phyloP scores from a whole-genome alignment of 1,284 basidiomycete species.

The Trametes versicolor region DNA sequence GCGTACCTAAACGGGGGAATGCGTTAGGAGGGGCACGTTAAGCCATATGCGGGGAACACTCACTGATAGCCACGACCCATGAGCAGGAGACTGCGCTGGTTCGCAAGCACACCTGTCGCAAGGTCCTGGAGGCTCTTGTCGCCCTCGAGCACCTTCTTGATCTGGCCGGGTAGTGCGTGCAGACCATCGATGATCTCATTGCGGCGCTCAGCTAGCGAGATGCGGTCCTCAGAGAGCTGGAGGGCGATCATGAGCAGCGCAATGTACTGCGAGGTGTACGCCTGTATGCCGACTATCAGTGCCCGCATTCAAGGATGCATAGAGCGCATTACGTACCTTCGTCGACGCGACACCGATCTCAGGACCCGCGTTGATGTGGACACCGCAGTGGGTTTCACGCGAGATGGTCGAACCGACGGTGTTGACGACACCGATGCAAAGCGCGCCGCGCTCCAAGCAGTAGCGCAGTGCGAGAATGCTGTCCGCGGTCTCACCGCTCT shows the following conservation, averaged over 20 bases:
- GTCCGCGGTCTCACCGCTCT: constrained; percentile 99
- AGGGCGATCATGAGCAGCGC: constrained; percentile 98
- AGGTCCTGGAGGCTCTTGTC: constrained; percentile 88
- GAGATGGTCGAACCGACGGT: constrained; percentile 98
- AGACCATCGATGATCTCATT: constrained; percentile 96
- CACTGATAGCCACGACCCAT: constrained; percentile 99
- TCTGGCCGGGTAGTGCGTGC: constrained; percentile 90
- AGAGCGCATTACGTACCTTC: constrained; percentile 64
- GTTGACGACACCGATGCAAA: constrained; percentile 98
- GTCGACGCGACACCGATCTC: constrained; percentile 99
- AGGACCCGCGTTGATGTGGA: constrained; percentile 99
- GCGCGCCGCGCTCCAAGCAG: constrained; percentile 95
- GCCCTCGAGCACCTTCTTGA: constrained; percentile 87
- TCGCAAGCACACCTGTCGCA: constrained; percentile 80
- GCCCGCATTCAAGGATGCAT: constrained; percentile 6
- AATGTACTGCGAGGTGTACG: constrained; percentile 99
- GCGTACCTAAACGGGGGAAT: constrained; percentile 67
- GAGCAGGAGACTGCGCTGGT: constrained; percentile 91
- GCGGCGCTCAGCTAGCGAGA: constrained; percentile 91
- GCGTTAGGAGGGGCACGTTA: neutral
- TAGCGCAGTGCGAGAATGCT: constrained; percentile 97
- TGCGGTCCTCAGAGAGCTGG: constrained; percentile 96
- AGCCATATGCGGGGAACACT: constrained; percentile 42
- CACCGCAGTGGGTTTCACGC: constrained; percentile 98
- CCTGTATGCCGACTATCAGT: constrained; percentile 55